Base-by-base conservation (phyloP, 306 rosid genomes). In the Rubus idaeus region DNA sequence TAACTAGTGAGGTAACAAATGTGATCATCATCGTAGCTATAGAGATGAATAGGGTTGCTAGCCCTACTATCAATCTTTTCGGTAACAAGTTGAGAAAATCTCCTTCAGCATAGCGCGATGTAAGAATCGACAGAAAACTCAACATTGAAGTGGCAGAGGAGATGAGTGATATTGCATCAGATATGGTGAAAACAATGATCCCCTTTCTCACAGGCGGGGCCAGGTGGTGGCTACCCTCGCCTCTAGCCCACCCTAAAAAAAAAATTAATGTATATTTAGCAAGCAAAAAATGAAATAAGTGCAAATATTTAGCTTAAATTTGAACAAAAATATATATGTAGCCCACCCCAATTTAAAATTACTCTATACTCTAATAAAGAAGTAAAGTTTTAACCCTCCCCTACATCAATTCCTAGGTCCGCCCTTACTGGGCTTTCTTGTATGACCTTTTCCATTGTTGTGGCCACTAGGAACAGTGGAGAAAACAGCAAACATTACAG, bases 61-160 rank as follows among this genome's bases (percentile, higher is more conserved):
- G 56, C 37, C 89, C 89, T 30, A 83, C 9, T 52, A 88, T 83
- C 49, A 88, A 64, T 63, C 82, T 85, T 47, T 57, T 37, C 0
- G 88, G 91, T 46, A 88, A 77, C 30, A 62, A 37, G 79, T 40
- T 69, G 78, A 86, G 84, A 69, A 88, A 88, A 51, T 88, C 88
- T 77, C 84, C 80, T 76, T 86, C 84, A 0, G 81, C 61, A 12
- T 81, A 86, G 49, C 72, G 70, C 0, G 91, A 82, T 0, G 84
- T 86, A 45, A 86, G 82, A 77, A 86, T 56, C 5, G 87, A 79
- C 23, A 88, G 47, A 65, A 86, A 88, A 84, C 84, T 80, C 53
- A 82, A 41, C 35, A 86, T 78, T 60, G 92, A 88, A 66, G 83
- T 80, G 79, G 85, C 10, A 13, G 92, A 86, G 26, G 83, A 76